Base-by-base conservation (phyloP, 1,139 yeast species). In the Dujonia santamariae region DNA sequence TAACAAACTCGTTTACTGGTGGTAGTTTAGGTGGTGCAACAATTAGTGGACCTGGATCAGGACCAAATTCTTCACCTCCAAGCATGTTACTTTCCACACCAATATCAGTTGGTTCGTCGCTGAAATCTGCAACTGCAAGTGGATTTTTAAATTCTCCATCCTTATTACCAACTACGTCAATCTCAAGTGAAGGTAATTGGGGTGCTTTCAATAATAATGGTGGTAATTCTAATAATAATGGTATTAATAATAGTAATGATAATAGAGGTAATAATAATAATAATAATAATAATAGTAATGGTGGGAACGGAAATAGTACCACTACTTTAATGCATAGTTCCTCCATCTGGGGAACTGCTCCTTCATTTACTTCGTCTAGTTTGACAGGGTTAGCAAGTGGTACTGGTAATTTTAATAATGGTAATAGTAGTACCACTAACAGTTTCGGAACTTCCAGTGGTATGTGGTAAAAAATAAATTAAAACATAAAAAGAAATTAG, bases 61-160 rank as follows among this genome's bases (percentile, higher is more conserved):
- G 16, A 4, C 48, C 23, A 25, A 51, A 43, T 25, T 42, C 38
- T 37, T 53, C 61, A n/a, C 61, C 63, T 7, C 59, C 61, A 12
- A 56, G 49, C 32, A 47, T 56, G 40, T 50, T 54, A 32, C 46
- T 54, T 34, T 42, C 47, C 25, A 48, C 48, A 4, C 32, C 37
- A 9, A 24, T 43, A 7, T 38, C 44, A 8, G 43, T 47, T 16
- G 35, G 44, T 12, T 28, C 42, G 11, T 37, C 35, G 3, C 35
- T 38, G 28, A 39, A 33, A 30, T 25, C 40, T 15, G 26, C 24
- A 6, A 11, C 36, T 3, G 35, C 31, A 28, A 27, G 3, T n/a
- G 36, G 38, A 3, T 35, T 41, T 34, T 32, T 37, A 16, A 36
- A 32, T 27, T 34, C 39, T 16, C 40, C 44, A 3, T 40, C 45